Conservation (phyloP, 78 protist genomes). For the Pigoraptor vietnamica region DNA sequence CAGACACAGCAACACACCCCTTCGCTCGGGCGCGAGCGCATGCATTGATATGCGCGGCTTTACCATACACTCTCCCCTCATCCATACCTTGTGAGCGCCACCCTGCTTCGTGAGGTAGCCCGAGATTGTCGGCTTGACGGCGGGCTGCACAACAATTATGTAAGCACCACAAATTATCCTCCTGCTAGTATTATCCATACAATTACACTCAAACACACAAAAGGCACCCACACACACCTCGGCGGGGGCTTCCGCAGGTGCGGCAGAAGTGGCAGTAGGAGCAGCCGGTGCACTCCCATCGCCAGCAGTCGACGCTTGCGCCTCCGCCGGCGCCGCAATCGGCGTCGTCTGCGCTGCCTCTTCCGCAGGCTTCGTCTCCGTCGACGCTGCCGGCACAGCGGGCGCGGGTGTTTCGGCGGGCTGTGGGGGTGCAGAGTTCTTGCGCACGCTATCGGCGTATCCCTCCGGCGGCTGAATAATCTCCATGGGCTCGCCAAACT, state of each 20-base stretch:
- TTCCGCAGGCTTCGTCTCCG: too few relatives aligned
- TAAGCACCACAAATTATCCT: background rate
- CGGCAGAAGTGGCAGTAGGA: background rate
- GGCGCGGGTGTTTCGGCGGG: too few relatives aligned
- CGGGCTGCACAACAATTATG: background rate
- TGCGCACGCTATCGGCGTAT: too few relatives aligned
- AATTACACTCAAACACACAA: conserved; percentile 1
- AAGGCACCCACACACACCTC: background rate
- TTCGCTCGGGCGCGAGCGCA: too few relatives aligned
- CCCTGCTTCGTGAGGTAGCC: conserved; percentile 1
- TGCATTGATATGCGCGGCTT: background rate
- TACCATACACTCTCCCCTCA: background rate
- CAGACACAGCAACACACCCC: background rate
- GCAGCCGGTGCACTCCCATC: background rate
- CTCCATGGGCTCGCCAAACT: background rate
- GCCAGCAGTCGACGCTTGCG: background rate
- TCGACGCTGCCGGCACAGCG: too few relatives aligned
- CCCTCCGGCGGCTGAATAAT: background rate
- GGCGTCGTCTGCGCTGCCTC: background rate
- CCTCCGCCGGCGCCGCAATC: background rate
- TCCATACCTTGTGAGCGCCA: background rate
- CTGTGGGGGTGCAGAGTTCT: too few relatives aligned
- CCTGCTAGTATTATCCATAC: background rate
- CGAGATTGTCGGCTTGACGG: background rate
- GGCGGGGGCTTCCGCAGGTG: background rate